Evolutionary conservation across 2,329 filamentous ascomycete species (phyloP).

Genomic region (Chaetomiaceae sp.): DNA sequence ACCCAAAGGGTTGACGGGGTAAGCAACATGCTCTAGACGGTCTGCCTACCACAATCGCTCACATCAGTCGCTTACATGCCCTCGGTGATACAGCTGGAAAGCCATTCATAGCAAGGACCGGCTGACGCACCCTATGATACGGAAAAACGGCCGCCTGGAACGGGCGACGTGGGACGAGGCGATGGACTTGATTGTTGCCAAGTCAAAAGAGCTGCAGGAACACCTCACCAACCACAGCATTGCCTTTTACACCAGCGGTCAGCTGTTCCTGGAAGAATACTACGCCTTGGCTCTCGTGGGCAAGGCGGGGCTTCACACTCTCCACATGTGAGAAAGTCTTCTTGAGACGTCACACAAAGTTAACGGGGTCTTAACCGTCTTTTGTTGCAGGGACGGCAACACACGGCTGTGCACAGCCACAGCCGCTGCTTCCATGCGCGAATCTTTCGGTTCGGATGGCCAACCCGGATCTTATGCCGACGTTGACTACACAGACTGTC

Average conservation of each 20-base stretch:
- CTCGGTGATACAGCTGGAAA: constrained; percentile 20
- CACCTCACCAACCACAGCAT: constrained; percentile 33
- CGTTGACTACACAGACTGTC: constrained; percentile 32
- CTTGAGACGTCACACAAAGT: too few species aligned
- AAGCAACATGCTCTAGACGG: neutral
- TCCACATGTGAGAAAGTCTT: constrained; percentile 29
- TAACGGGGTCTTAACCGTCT: too few species aligned
- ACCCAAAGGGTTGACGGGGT: constrained; percentile 32
- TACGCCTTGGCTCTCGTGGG: constrained; percentile 34
- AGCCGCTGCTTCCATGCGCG: constrained; percentile 33
- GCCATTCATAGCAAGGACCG: constrained; percentile 28
- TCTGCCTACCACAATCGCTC: neutral
- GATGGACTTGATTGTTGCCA: constrained; percentile 31
- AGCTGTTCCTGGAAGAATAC: constrained; percentile 35
- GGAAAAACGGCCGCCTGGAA: constrained; percentile 31
- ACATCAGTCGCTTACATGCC: neutral
- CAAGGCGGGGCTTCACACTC: constrained; percentile 33
- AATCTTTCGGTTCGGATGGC: constrained; percentile 33
- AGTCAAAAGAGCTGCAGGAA: constrained; percentile 26
- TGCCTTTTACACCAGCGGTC: constrained; percentile 34
- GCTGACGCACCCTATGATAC: constrained; percentile 29
- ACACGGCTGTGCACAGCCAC: constrained; percentile 35
- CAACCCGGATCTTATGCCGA: constrained; percentile 33
- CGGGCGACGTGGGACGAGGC: constrained; percentile 33
- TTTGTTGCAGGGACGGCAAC: constrained; percentile 33